A percentile compares a stretch with the other conserved stretches of the same genome.
phyloP scores from a whole-genome alignment of 345 rosid species.

The Diplotaxis tenuifolia region DNA sequence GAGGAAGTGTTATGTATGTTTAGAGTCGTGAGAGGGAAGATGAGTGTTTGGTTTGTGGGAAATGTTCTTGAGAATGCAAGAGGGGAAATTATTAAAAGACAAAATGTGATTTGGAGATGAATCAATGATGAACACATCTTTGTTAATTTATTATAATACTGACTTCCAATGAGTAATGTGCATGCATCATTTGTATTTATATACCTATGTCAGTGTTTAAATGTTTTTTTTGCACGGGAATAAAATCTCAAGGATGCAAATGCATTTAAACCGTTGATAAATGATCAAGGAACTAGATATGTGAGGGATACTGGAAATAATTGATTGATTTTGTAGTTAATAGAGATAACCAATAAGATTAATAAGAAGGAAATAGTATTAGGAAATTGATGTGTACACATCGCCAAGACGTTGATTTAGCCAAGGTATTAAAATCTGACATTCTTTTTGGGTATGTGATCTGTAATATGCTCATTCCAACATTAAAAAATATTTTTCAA shows the following conservation, averaged over 20 bases:
- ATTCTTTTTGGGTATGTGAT: background rate
- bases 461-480: background rate
- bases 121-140: slow-evolving; percentile 17
- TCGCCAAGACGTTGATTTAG: slow-evolving; percentile 14
- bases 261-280: background rate
- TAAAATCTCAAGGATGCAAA: background rate
- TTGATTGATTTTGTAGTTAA: background rate
- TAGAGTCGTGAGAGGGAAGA: slow-evolving; percentile 51
- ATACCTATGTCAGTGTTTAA: background rate
- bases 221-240: background rate
- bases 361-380: background rate
- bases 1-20: slow-evolving; percentile 10
- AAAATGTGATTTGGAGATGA: slow-evolving; percentile 20
- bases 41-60: slow-evolving; percentile 41
- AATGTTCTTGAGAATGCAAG: slow-evolving; percentile 26
- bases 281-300: background rate
- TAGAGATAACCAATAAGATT: background rate
- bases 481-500: no score
- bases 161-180: background rate
- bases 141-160: background rate
- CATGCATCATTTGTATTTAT: background rate
- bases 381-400: background rate
- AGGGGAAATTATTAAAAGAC: slow-evolving; percentile 26
- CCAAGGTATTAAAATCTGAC: background rate
- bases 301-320: background rate